A percentile compares a stretch with the other conserved stretches of the same genome.
phyloP scores from a whole-genome alignment of 1,139 yeast species.

The Ogataea hybrid region DNA sequence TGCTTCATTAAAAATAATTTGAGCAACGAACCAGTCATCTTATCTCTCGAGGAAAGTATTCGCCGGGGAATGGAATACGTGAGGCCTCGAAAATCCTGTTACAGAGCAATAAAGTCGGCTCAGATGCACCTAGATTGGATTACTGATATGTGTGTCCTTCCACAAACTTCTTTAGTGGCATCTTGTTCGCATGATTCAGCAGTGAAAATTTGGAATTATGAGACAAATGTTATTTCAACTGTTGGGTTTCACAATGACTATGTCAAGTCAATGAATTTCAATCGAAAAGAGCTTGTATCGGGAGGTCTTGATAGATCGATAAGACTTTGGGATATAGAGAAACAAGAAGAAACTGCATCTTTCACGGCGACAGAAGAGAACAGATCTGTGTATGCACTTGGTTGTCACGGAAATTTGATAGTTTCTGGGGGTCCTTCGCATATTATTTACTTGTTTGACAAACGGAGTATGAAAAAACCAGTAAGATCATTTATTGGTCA shows the following conservation, averaged over 20 bases:
- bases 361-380: conserved; percentile 24
- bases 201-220: no score
- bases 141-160: no score
- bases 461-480: conserved; percentile 40
- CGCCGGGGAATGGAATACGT: no score
- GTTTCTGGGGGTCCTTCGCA: conserved; percentile 79
- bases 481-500: conserved; percentile 68
- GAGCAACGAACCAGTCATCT: no score
- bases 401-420: conserved; percentile 36
- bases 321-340: conserved; percentile 69
- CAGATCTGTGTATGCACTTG: conserved; percentile 31
- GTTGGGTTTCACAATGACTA: conserved; percentile 87
- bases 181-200: no score
- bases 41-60: no score
- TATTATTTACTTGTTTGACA: conserved; percentile 60
- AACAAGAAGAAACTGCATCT: conserved; percentile 30
- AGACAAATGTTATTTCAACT: conserved; percentile 38
- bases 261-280: conserved; percentile 63
- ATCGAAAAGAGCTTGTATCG: conserved; percentile 24
- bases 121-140: no score
- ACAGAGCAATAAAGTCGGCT: no score
- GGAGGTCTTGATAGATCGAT: conserved; percentile 62
- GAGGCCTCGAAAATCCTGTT: no score
- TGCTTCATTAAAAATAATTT: no score
- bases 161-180: no score